Conservation (phyloP, 331 rosid species). For the Quercus phellos region DNA sequence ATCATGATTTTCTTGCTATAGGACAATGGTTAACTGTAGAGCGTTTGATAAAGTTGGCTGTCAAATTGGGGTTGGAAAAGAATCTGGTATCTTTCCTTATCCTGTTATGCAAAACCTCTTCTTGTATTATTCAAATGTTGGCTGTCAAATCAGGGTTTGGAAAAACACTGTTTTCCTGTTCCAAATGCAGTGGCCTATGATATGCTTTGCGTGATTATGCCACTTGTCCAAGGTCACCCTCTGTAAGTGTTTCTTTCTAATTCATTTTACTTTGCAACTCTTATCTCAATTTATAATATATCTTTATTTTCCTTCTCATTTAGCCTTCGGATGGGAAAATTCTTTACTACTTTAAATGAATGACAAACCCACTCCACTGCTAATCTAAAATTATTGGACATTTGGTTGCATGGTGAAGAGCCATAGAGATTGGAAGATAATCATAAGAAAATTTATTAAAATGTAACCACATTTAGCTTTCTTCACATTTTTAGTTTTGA, state of each 20-base stretch:
- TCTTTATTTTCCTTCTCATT: neutral
- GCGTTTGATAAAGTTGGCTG: slow-evolving; percentile 70
- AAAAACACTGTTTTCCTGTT: slow-evolving; percentile 71
- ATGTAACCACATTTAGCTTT: neutral
- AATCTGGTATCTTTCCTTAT: slow-evolving; percentile 47
- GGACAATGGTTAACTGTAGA: slow-evolving; percentile 69
- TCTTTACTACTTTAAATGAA: neutral
- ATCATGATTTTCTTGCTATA: slow-evolving; percentile 87
- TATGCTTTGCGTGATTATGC: slow-evolving; percentile 80
- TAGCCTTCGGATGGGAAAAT: neutral
- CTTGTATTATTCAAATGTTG: neutral
- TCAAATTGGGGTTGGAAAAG: slow-evolving; percentile 81
- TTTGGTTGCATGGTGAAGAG: neutral
- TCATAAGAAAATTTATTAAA: neutral
- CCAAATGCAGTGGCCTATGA: slow-evolving; percentile 65
- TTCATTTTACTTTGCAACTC: neutral
- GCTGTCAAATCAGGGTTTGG: slow-evolving; percentile 55
- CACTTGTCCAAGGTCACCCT: slow-evolving; percentile 78
- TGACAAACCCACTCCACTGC: neutral
- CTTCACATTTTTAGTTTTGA: neutral
- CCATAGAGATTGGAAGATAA: neutral
- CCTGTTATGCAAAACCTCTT: neutral
- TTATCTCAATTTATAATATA: neutral
- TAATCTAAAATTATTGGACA: neutral
- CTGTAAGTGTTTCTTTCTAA: slow-evolving; percentile 48